A percentile compares a stretch with the other conserved stretches of the same genome.
These are phyloP conservation scores for Kewa caespitosa DNA, from an alignment of 179 eudicot genomes.

Conservation along the genomic window DNA sequence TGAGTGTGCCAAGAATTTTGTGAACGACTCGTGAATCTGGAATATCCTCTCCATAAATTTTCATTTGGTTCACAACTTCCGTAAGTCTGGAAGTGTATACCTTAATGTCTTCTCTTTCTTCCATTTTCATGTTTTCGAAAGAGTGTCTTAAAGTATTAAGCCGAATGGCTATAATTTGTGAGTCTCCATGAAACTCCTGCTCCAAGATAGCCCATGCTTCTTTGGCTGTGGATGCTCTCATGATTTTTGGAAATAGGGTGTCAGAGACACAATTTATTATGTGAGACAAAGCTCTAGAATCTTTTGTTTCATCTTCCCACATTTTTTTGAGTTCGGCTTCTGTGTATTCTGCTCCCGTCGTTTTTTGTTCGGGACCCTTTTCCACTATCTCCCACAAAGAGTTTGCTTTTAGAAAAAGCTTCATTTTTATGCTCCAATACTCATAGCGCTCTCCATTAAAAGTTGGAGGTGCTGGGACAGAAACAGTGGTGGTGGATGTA, in stretches of 20 bases:
- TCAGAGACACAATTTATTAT: neutral
- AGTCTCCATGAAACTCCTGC: conserved; percentile 10
- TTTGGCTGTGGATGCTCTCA: conserved; percentile 12
- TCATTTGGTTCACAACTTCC: conserved; percentile 16
- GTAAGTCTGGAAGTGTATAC: conserved; percentile 9
- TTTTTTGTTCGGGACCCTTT: neutral
- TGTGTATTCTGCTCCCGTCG: neutral
- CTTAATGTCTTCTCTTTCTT: neutral
- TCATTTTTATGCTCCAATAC: conserved; percentile 11
- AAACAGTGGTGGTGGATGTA: no score
- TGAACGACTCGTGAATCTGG: neutral
- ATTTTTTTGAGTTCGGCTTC: neutral
- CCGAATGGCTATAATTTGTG: conserved; percentile 2
- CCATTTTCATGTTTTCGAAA: conserved; percentile 24
- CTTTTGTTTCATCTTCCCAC: conserved; percentile 3
- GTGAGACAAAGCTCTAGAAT: neutral
- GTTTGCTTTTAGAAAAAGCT: conserved; percentile 10
- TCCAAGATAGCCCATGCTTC: conserved; percentile 21
- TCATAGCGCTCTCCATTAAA: no score
- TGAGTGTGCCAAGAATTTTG: conserved; percentile 13
- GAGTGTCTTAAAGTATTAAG: conserved; percentile 11
- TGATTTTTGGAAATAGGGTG: conserved; percentile 11
- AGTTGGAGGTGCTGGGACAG: no score
- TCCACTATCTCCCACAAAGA: conserved; percentile 2
- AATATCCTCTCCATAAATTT: conserved; percentile 15